These are phyloP conservation scores for Cairneyella variabilis DNA, from an alignment of 495 filamentous ascomycete species.

Conservation along the genomic window DNA sequence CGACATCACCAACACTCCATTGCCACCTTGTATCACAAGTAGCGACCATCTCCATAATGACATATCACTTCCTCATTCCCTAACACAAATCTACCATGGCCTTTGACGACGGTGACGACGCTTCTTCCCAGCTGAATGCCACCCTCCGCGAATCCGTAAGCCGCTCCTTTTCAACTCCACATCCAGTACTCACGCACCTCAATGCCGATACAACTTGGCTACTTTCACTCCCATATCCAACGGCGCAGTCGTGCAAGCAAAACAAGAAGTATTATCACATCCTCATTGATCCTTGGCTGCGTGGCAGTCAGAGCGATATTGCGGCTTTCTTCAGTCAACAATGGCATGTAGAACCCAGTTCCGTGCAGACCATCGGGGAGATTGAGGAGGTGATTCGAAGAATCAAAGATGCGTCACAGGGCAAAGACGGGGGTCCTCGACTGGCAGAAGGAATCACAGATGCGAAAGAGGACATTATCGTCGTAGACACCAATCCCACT, in stretches of 20 bases:
- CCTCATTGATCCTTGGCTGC: conserved; percentile 54
- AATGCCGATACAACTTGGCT: conserved; percentile 59
- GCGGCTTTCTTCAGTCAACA: conserved; percentile 52
- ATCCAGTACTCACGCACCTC: conserved; percentile 51
- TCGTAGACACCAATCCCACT: background rate
- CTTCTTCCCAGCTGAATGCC: background rate
- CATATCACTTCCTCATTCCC: too few relatives aligned
- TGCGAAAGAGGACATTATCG: background rate
- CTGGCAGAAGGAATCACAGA: too few relatives aligned
- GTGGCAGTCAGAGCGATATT: conserved; percentile 48
- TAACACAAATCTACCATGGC: too few relatives aligned
- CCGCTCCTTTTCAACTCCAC: conserved; percentile 29
- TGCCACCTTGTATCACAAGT: too few relatives aligned
- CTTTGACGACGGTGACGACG: too few relatives aligned
- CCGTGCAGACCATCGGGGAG: conserved; percentile 37
- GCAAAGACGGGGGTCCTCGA: background rate
- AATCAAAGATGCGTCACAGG: conserved; percentile 31
- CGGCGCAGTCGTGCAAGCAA: conserved; percentile 15
- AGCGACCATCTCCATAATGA: too few relatives aligned
- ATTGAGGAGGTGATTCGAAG: conserved; percentile 29
- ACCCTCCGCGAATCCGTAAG: conserved; percentile 23
- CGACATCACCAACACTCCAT: too few relatives aligned
- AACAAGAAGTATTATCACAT: conserved; percentile 44
- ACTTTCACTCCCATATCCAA: conserved; percentile 47
- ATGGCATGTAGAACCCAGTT: conserved; percentile 45